A percentile compares a stretch with the other conserved stretches of the same genome.
phyloP scores from a whole-genome alignment of 805 yeast genomes.

The Ogataea paraovalis region DNA sequence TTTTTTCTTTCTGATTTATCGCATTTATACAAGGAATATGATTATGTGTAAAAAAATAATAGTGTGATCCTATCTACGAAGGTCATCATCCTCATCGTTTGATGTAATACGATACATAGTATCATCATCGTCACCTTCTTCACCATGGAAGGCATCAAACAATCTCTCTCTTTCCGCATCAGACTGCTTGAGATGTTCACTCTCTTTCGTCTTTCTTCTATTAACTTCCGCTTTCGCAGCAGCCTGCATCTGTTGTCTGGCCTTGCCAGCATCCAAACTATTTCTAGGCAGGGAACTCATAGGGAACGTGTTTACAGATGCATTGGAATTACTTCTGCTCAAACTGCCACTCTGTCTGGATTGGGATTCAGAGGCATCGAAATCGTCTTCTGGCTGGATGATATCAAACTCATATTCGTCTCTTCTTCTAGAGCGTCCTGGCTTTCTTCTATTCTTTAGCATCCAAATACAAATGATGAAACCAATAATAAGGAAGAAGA shows the following conservation, averaged over 20 bases:
- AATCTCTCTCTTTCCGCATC: conserved; percentile 39
- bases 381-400: conserved; percentile 45
- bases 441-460: conserved; percentile 34
- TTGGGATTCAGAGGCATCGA: conserved; percentile 14
- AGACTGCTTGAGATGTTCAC: conserved; percentile 20
- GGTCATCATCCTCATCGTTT: conserved; percentile 12
- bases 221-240: background rate
- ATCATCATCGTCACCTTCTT: conserved; percentile 23
- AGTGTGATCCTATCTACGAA: background rate
- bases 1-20: background rate
- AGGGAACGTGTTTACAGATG: conserved; percentile 12
- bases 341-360: conserved; percentile 11
- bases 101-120: conserved; percentile 22
- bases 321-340: conserved; percentile 1
- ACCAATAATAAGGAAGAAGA: conserved; percentile 57
- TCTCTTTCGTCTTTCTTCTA: conserved; percentile 8
- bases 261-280: conserved; percentile 23
- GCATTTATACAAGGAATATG: background rate
- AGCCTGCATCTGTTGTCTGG: conserved; percentile 4
- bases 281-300: conserved; percentile 17
- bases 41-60: background rate
- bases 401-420: conserved; percentile 76
- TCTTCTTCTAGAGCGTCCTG: conserved; percentile 48
- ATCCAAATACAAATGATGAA: conserved; percentile 43
- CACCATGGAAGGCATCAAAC: conserved; percentile 40